Conservation (phyloP, 306 rosid genomes). For the Vigna trinervia region DNA sequence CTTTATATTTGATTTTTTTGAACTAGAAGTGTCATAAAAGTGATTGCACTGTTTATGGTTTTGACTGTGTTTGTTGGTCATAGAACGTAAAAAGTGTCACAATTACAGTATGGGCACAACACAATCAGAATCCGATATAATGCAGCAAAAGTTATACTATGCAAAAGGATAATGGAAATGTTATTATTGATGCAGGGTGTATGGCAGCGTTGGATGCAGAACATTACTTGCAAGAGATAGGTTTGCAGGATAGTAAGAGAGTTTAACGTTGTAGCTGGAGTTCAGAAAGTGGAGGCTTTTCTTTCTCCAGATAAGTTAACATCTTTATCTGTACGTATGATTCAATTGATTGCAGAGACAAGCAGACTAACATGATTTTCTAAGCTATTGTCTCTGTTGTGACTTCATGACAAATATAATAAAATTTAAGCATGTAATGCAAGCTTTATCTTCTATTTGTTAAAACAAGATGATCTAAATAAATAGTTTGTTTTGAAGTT, state of each 20-base stretch:
- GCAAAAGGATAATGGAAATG: constrained; percentile 36
- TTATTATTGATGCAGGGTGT: constrained; percentile 70
- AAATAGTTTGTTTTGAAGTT: no score
- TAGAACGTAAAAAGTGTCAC: neutral
- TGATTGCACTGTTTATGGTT: neutral
- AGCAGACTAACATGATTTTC: constrained; percentile 13
- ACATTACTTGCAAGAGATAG: constrained; percentile 80
- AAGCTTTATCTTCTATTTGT: neutral
- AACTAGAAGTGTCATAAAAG: neutral
- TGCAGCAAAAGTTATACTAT: constrained; percentile 28
- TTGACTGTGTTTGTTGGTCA: constrained; percentile 3
- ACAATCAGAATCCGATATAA: neutral
- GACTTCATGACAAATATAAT: neutral
- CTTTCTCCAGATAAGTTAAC: neutral
- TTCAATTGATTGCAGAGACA: constrained; percentile 28
- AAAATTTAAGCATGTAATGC: neutral
- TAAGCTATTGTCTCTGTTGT: constrained; percentile 3
- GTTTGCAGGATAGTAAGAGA: constrained; percentile 56
- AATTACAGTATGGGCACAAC: neutral
- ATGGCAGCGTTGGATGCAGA: constrained; percentile 99
- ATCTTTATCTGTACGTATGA: constrained; percentile 6
- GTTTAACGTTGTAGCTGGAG: constrained; percentile 44
- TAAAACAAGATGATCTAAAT: no score
- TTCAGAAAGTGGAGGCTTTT: constrained; percentile 20
- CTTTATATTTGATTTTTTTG: neutral